phyloP scores from a whole-genome alignment of 805 yeast species.

The Zygoascus bituminiphila region DNA sequence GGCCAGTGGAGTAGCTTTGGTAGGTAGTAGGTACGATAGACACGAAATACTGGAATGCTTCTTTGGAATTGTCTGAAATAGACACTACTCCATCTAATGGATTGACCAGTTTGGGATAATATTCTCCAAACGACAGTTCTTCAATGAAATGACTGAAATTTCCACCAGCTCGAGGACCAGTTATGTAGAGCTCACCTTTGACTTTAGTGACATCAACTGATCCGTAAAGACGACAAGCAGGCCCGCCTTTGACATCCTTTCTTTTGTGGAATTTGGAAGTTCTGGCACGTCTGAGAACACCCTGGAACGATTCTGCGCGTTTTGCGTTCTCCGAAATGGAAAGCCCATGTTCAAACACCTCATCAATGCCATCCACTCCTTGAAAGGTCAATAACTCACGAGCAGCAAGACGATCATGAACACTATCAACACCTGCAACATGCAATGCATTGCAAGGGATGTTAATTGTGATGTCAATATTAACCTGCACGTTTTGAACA shows the following conservation, averaged over 20 bases:
- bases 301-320: slow-evolving; percentile 12
- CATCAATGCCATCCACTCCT: slow-evolving; percentile 31
- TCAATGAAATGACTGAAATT: slow-evolving; percentile 79
- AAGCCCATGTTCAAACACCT: slow-evolving; percentile 1
- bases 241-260: slow-evolving; percentile 6
- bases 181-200: slow-evolving; percentile 75
- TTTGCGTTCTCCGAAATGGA: neutral
- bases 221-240: slow-evolving; percentile 23
- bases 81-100: slow-evolving; percentile 78
- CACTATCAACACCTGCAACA: slow-evolving; percentile 67
- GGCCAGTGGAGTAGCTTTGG: slow-evolving; percentile 51
- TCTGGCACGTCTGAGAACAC: slow-evolving; percentile 18
- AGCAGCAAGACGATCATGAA: slow-evolving; percentile 73
- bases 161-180: slow-evolving; percentile 51
- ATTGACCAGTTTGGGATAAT: slow-evolving; percentile 76
- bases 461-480: slow-evolving; percentile 70
- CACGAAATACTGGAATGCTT: slow-evolving; percentile 53
- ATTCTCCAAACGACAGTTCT: slow-evolving; percentile 87
- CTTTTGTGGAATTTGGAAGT: slow-evolving; percentile 8
- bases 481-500: slow-evolving; percentile 52
- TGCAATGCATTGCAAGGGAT: slow-evolving; percentile 76
- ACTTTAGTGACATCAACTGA: slow-evolving; percentile 69
- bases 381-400: slow-evolving; percentile 66
- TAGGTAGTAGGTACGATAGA: slow-evolving; percentile 80
- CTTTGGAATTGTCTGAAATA: slow-evolving; percentile 39